Base-by-base conservation (phyloP, 352 stramenopile species). In the Phytophthora ramorum region DNA sequence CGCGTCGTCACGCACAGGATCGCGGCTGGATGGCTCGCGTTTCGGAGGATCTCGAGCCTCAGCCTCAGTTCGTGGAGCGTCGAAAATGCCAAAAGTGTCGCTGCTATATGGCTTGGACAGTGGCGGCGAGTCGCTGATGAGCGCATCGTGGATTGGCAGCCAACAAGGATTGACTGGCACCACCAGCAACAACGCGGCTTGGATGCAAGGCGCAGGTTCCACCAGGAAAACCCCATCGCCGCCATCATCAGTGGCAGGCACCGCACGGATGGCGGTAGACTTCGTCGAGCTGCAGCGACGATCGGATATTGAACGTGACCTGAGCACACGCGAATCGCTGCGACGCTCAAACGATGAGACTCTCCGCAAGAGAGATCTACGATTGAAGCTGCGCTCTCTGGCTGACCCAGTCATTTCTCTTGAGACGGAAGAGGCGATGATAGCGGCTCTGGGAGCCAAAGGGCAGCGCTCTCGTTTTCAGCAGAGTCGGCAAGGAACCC, bases 311-410 rank as follows among this genome's bases (percentile, higher is more conserved):
- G 55, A 62, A n/a, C 68, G 64, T 2, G 78, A 87, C 22, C 75
- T 90, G 10, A 64, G 58, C n/a, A 73, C 59, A 12, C 72, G 81
- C 3, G 79, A 88, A 37, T 71, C 51, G 1, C 48, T 70, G 2
- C 63, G 78, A 20, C 69, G 69, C 6, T 68, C 79, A 1, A 71
- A 73, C 0, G 62, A 73, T 4, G 55, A 75, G 14, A 62, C 82
- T 9, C 65, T 69, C 4, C 81, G 81, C 19, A 88, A 78, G 37
- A 64, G 55, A 3, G 66, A 77, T 5, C 14, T 85, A 4, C 72
- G 74, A 32, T 49, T 87, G 8, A 85, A 85, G 50, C 41, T 90
- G 26, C 76, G 81, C 0, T 88, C 81, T 28, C 57, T 87, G 28
- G 76, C 58, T 28, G 81, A 90, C 19, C 81, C 81, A 13, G 72